Percentiles rank a stretch among this genome's conserved stretches.
These are phyloP conservation scores for Datisca glomerata DNA, from an alignment of 306 rosid species.

Conservation along the genomic window DNA sequence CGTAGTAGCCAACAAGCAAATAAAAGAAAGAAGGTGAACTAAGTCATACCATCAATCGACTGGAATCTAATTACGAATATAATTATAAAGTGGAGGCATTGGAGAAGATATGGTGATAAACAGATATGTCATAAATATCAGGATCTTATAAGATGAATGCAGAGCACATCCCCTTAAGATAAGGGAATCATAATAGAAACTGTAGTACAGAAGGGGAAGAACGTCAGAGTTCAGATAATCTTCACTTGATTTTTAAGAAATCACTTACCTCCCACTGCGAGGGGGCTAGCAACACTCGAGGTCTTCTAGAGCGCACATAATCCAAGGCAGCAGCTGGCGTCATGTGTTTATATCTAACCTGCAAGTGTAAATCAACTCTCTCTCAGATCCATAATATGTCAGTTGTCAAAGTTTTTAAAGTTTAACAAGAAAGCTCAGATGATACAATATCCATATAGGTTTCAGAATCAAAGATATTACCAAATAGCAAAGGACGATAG, in stretches of 20 bases:
- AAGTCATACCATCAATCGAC: not conserved
- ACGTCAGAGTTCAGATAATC: too few species aligned
- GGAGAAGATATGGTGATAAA: too few species aligned
- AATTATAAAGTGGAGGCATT: too few species aligned
- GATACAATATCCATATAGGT: not conserved
- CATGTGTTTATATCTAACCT: slow-evolving; percentile 86
- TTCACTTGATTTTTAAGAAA: too few species aligned
- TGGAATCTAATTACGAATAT: too few species aligned
- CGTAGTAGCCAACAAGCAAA: slow-evolving; percentile 8
- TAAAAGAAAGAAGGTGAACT: not conserved
- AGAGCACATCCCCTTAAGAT: too few species aligned
- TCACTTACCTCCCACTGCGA: slow-evolving; percentile 76
- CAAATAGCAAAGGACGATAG: slow-evolving; percentile 95
- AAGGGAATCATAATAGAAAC: too few species aligned
- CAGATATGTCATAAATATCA: too few species aligned
- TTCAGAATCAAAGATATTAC: slow-evolving; percentile 23
- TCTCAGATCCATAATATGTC: slow-evolving; percentile 1
- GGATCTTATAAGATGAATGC: too few species aligned
- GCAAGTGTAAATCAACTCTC: slow-evolving; percentile 10
- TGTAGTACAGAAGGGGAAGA: too few species aligned
- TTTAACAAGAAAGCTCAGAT: slow-evolving; percentile 4
- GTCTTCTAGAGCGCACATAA: slow-evolving; percentile 78
- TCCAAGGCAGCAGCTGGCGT: slow-evolving; percentile 75
- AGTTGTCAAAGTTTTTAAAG: not conserved
- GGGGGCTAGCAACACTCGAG: slow-evolving; percentile 85